Evolutionary conservation across 306 rosid genomes (phyloP).

Genomic region (Parietaria judaica): DNA sequence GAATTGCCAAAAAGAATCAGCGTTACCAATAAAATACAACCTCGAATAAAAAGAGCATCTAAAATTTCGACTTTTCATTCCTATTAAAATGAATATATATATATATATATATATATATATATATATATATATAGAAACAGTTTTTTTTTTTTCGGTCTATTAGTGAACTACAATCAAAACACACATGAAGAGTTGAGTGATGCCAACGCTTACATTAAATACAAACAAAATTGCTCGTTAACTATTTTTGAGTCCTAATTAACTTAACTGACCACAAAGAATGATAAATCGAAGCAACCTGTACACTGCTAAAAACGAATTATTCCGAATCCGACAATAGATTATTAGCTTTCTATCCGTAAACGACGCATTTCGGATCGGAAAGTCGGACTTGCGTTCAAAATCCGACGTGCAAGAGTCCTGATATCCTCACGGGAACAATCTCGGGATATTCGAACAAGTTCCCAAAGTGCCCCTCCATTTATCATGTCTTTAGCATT

Average conservation of each 20-base stretch:
- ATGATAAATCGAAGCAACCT: background rate
- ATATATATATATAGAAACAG: no score
- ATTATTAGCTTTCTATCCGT: constrained; percentile 54
- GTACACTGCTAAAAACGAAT: constrained; percentile 13
- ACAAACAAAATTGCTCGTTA: background rate
- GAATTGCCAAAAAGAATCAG: no score
- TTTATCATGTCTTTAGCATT: constrained; percentile 91
- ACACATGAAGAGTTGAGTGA: no score
- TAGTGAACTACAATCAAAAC: no score
- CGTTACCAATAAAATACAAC: no score
- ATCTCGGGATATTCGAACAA: constrained; percentile 88
- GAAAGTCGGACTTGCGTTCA: constrained; percentile 59
- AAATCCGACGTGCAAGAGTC: constrained; percentile 75
- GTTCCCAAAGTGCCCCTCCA: constrained; percentile 99
- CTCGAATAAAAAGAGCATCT: no score
- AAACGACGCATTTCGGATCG: constrained; percentile 73
- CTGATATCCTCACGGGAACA: constrained; percentile 92
- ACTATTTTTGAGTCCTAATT: background rate
- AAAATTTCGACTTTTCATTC: no score
- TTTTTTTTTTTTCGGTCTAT: no score
- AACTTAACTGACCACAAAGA: background rate
- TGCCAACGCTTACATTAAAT: no score
- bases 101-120: no score
- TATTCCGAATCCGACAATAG: constrained; percentile 12
- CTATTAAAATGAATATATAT: no score